These are phyloP conservation scores for Pythium chondricola DNA, from an alignment of 352 stramenopile species.

Conservation along the genomic window DNA sequence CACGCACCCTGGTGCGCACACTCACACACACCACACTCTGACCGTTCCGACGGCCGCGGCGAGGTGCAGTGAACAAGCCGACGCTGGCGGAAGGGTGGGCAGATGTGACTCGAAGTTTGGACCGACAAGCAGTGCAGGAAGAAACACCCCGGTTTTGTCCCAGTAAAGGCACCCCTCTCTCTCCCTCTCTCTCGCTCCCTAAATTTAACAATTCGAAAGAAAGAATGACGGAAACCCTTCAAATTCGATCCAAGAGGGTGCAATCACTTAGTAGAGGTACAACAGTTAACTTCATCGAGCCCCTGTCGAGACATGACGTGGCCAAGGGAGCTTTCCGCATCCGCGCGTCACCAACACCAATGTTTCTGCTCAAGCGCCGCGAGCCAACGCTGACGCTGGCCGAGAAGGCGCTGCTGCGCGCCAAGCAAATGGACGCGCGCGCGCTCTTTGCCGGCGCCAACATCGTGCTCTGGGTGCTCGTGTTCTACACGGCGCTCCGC, in stretches of 20 bases:
- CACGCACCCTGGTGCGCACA: too few species aligned
- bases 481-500: slow-evolving; percentile 43
- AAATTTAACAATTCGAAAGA: neutral
- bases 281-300: neutral
- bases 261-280: neutral
- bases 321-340: too few species aligned
- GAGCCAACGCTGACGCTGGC: slow-evolving; percentile 13
- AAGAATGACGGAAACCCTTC: neutral
- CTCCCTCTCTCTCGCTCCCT: too few species aligned
- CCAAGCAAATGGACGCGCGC: slow-evolving; percentile 41
- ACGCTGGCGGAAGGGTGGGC: too few species aligned
- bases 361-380: slow-evolving; percentile 10
- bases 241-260: neutral
- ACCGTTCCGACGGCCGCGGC: too few species aligned
- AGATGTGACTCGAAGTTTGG: too few species aligned
- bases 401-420: slow-evolving; percentile 36
- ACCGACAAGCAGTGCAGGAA: too few species aligned
- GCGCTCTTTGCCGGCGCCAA: slow-evolving; percentile 42
- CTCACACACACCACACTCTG: too few species aligned
- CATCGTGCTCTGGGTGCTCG: slow-evolving; percentile 43
- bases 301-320: too few species aligned
- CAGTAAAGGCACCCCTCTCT: too few species aligned
- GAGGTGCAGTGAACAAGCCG: too few species aligned
- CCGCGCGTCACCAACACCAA: neutral
- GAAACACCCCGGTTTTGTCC: too few species aligned